Percentiles rank a stretch among this genome's conserved stretches.
These are phyloP conservation scores for Citrullus colocynthis DNA, from an alignment of 306 rosid genomes.

Conservation along the genomic window DNA sequence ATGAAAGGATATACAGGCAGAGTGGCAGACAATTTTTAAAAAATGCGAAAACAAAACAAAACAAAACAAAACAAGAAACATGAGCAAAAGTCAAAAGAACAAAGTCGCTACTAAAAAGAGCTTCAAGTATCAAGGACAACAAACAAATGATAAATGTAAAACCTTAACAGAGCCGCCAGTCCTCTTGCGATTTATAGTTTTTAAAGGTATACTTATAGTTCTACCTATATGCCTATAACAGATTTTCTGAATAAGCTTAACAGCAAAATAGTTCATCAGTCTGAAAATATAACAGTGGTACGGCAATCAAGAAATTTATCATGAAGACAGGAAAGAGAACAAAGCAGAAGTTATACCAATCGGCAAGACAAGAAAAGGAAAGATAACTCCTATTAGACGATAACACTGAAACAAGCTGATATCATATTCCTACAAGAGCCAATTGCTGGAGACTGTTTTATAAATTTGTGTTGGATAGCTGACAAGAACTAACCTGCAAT, in stretches of 20 bases:
- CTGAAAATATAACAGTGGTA: not conserved
- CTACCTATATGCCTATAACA: not conserved
- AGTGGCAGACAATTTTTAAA: not conserved
- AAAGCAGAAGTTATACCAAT: not conserved
- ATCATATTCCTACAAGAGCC: not conserved
- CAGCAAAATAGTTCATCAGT: not conserved
- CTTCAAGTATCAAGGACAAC: not conserved
- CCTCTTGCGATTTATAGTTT: not conserved
- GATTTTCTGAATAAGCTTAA: not conserved
- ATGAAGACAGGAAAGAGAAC: not conserved
- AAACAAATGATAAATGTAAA: not conserved
- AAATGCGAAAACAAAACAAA: too few species aligned
- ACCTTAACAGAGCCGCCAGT: not conserved
- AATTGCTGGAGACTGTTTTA: conserved; percentile 12
- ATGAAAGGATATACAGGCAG: not conserved
- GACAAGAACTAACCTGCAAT: conserved; percentile 46
- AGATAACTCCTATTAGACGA: not conserved
- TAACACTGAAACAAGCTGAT: not conserved
- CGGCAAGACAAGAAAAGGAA: not conserved
- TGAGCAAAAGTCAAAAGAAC: not conserved
- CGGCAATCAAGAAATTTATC: not conserved
- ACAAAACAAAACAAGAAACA: not conserved
- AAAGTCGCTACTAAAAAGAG: not conserved
- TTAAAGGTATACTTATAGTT: not conserved
- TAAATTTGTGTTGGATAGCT: not conserved